Evolutionary conservation across 768 basidiomycete species (phyloP).

Genomic region (Amanita inopinata): DNA sequence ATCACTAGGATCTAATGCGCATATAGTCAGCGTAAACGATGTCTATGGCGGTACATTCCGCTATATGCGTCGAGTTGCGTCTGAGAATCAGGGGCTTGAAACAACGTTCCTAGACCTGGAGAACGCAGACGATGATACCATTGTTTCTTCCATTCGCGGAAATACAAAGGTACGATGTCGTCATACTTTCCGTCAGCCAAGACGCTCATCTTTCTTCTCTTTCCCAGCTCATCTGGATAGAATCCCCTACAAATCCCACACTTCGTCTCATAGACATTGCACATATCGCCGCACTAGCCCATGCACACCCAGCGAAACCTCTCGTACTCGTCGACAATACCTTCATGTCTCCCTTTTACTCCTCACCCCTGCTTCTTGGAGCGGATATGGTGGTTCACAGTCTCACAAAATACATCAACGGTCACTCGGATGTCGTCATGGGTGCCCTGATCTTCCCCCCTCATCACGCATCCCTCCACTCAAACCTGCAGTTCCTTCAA

Average conservation of each 20-base stretch:
- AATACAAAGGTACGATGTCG: slow-evolving; percentile 67
- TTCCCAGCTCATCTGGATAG: slow-evolving; percentile 84
- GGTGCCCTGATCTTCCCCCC: slow-evolving; percentile 70
- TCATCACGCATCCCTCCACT: slow-evolving; percentile 34
- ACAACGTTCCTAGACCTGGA: slow-evolving; percentile 81
- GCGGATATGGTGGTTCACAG: slow-evolving; percentile 84
- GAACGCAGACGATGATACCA: slow-evolving; percentile 47
- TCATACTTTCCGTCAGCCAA: background rate
- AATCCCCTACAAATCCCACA: slow-evolving; percentile 92
- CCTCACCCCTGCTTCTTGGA: slow-evolving; percentile 73
- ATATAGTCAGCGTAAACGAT: slow-evolving; percentile 83
- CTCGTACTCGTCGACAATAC: slow-evolving; percentile 91
- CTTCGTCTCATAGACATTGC: slow-evolving; percentile 78
- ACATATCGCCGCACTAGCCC: slow-evolving; percentile 57
- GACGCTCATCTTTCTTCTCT: background rate
- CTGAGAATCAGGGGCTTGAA: slow-evolving; percentile 54
- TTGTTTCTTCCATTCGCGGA: slow-evolving; percentile 53
- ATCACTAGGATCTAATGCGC: slow-evolving; percentile 61
- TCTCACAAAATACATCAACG: slow-evolving; percentile 87
- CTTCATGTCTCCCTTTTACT: slow-evolving; percentile 88
- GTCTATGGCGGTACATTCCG: slow-evolving; percentile 92
- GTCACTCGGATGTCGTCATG: slow-evolving; percentile 91
- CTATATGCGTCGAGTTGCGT: slow-evolving; percentile 61
- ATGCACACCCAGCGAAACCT: slow-evolving; percentile 52
- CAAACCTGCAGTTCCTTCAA: slow-evolving; percentile 76